These are phyloP conservation scores for Podosphaera aphanis DNA, from an alignment of 2,329 filamentous ascomycete genomes.

Conservation along the genomic window DNA sequence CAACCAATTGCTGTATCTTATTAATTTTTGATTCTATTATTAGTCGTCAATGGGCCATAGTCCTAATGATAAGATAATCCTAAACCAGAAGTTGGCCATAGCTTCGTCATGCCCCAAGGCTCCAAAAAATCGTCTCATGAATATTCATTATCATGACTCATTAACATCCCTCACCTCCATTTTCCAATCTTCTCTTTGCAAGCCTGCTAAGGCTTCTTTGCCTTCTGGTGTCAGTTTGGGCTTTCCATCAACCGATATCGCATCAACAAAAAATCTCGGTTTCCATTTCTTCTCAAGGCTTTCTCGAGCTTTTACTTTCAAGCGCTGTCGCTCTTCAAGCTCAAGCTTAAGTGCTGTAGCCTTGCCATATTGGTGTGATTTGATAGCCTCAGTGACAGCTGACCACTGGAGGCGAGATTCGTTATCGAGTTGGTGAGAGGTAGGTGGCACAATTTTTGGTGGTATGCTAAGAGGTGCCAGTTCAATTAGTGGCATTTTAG, in stretches of 20 bases:
- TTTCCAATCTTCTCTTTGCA: slow-evolving; percentile 24
- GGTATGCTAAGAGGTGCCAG: slow-evolving; percentile 61
- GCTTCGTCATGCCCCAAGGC: too few species aligned
- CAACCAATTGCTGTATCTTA: too few species aligned
- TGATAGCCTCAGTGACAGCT: slow-evolving; percentile 67
- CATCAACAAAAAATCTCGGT: slow-evolving; percentile 64
- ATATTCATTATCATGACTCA: not conserved
- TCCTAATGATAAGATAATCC: too few species aligned
- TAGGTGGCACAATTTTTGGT: slow-evolving; percentile 56
- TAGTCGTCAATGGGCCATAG: too few species aligned
- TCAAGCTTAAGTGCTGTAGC: slow-evolving; percentile 78
- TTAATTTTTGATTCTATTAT: too few species aligned
- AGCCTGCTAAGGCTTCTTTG: slow-evolving; percentile 27
- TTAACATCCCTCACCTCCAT: slow-evolving; percentile 10
- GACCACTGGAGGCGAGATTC: slow-evolving; percentile 79
- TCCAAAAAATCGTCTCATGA: too few species aligned
- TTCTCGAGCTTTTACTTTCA: slow-evolving; percentile 63
- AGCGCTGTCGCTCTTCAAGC: slow-evolving; percentile 71
- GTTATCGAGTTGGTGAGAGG: slow-evolving; percentile 59
- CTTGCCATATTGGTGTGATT: slow-evolving; percentile 56
- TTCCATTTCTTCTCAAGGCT: slow-evolving; percentile 45
- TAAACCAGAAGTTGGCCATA: too few species aligned
- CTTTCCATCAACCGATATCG: slow-evolving; percentile 32
- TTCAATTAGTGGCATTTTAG: slow-evolving; percentile 57
- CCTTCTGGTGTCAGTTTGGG: slow-evolving; percentile 41